Evolutionary conservation across 768 basidiomycete genomes (phyloP), one percentile per base, ranked within the genome.

Genomic region (Phaffia australis): DNA sequence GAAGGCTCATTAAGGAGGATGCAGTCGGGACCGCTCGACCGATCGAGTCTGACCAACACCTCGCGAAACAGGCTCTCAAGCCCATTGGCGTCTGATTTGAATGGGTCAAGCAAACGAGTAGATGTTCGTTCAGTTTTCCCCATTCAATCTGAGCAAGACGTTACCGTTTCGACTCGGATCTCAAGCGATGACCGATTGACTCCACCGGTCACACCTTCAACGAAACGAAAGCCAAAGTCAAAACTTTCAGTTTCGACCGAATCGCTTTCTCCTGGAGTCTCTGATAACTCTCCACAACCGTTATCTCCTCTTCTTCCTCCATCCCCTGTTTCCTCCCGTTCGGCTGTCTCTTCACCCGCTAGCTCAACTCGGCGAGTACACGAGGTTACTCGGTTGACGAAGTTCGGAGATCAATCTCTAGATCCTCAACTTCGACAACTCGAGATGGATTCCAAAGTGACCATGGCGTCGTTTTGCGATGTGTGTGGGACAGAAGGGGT

Each of bases 391-490:
- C 63, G 8, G 42, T 63, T 65, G 49, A 49, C 46, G 9, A 55
- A 65, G 42, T 27, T 49, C 63, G 67, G 67, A 11, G 67, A 69
- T 35, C 56, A 50, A 32, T 18, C 67, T 15, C 67, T 69, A 23
- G 67, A 69, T 18, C 67, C 67, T 27, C 67, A 69, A 23, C 63
- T 69, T 3, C 48, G 67, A 14, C 61, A 63, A 49, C 67, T 69
- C 57, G 67, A 69, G 52, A 63, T 69, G 56, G 55, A 47, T 29
- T 60, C 56, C 23, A 64, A 64, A 30, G 56, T 69, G 32, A 69
- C 67, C 29, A 48, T 51, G 16, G 56, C 56, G 3, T 56, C 30
- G 1, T 46, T 32, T 6, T 69, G 67, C 42, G 32, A 54, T 4
- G 57, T 63, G 19, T 69, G 67, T 52, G 62, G 27, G 35, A 63